phyloP scores from a whole-genome alignment of 164 flowering plant species.

The Nelumbo lutea region DNA sequence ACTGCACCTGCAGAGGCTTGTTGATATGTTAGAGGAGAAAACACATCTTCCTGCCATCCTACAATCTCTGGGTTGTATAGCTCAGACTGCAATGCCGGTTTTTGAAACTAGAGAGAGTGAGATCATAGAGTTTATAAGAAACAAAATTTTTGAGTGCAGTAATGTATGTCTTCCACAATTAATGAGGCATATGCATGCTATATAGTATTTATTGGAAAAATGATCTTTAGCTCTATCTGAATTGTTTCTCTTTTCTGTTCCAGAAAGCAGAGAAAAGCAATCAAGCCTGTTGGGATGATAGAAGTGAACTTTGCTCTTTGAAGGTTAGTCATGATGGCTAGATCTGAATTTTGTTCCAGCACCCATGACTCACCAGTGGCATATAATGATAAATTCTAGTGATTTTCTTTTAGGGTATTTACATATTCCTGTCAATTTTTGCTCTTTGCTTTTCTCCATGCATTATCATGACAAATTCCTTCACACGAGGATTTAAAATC shows the following conservation, averaged over 20 bases:
- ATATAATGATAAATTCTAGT: too few species aligned
- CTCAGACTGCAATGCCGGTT: conserved; percentile 91
- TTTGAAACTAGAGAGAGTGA: conserved; percentile 96
- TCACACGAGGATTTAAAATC: neutral
- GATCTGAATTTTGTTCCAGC: conserved; percentile 6
- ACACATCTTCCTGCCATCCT: conserved; percentile 83
- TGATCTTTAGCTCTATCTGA: neutral
- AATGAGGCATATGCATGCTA: neutral
- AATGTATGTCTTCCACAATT: conserved; percentile 41
- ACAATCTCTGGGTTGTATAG: conserved; percentile 95
- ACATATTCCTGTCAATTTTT: neutral
- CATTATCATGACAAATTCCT: neutral
- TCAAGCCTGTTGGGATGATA: conserved; percentile 61
- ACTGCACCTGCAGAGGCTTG: conserved; percentile 65
- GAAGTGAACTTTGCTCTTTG: conserved; percentile 76
- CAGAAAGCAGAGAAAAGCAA: conserved; percentile 51
- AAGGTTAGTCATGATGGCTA: conserved; percentile 53
- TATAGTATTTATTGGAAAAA: neutral
- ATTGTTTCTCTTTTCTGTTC: conserved; percentile 10
- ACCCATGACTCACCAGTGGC: too few species aligned
- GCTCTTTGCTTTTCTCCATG: neutral
- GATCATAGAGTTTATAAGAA: conserved; percentile 62
- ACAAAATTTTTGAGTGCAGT: conserved; percentile 48
- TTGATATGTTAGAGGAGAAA: conserved; percentile 84
- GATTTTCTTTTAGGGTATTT: too few species aligned